A percentile compares a stretch with the other conserved stretches of the same genome.
These are phyloP conservation scores for Porphyrellus cyaneotinctus DNA, from an alignment of 768 basidiomycete genomes.

Conservation along the genomic window DNA sequence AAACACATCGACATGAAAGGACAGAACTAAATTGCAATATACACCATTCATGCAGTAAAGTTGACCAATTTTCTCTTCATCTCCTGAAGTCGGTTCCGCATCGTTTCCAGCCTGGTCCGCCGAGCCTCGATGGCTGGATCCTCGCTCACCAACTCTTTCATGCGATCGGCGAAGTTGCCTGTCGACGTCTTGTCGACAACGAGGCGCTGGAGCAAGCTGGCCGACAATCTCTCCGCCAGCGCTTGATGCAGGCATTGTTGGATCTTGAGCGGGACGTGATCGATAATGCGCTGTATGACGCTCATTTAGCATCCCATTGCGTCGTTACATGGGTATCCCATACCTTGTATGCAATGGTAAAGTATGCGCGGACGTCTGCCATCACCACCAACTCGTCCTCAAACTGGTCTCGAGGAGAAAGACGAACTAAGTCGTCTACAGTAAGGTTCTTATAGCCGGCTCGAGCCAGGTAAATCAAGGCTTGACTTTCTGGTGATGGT, in stretches of 20 bases:
- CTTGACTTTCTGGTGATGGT: constrained; percentile 5
- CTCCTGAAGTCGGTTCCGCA: constrained; percentile 35
- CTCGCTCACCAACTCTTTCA: constrained; percentile 43
- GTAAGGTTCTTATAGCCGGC: constrained; percentile 25
- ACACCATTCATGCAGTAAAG: constrained; percentile 18
- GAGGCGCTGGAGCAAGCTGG: constrained; percentile 35
- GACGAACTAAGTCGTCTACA: constrained; percentile 23
- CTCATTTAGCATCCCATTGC: background rate
- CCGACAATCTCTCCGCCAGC: constrained; percentile 34
- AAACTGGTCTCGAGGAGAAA: constrained; percentile 27
- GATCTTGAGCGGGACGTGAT: constrained; percentile 48
- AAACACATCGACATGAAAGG: background rate
- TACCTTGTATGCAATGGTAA: constrained; percentile 53
- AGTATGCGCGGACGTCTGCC: constrained; percentile 55
- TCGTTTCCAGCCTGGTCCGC: constrained; percentile 34
- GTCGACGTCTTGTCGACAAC: constrained; percentile 16
- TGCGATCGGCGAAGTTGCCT: constrained; percentile 26
- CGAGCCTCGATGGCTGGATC: constrained; percentile 36
- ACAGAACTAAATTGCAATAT: background rate
- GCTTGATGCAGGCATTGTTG: constrained; percentile 42
- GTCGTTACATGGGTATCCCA: background rate
- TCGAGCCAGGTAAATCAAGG: constrained; percentile 28
- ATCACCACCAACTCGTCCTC: constrained; percentile 47
- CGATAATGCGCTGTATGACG: constrained; percentile 46
- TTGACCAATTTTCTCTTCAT: constrained; percentile 36